These are phyloP conservation scores for Penicillium goetzii DNA, from an alignment of 495 filamentous ascomycete species.

Conservation along the genomic window DNA sequence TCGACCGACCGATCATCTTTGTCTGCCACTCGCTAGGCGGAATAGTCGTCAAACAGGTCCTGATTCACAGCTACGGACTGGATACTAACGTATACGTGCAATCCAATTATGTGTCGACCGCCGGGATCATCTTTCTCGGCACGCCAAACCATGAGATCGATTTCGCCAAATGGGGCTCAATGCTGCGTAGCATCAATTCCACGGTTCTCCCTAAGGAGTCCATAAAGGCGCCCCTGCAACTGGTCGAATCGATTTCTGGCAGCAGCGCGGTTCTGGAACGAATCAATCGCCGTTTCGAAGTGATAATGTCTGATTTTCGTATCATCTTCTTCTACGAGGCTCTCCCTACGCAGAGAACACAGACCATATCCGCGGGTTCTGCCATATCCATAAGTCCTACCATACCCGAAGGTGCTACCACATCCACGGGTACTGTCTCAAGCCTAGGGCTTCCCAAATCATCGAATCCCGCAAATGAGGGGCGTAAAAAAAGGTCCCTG, in stretches of 20 bases:
- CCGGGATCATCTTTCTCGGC: slow-evolving; percentile 83
- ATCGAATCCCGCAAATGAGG: neutral
- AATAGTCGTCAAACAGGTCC: slow-evolving; percentile 73
- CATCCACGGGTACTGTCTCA: neutral
- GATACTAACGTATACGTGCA: slow-evolving; percentile 69
- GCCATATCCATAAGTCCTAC: neutral
- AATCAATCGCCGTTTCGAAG: slow-evolving; percentile 75
- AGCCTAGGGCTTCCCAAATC: neutral
- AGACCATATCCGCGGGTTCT: neutral
- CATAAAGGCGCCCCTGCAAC: slow-evolving; percentile 67
- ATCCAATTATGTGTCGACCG: slow-evolving; percentile 80
- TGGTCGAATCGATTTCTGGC: slow-evolving; percentile 72
- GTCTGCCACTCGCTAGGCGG: slow-evolving; percentile 84
- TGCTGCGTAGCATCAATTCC: slow-evolving; percentile 72
- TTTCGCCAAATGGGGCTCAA: slow-evolving; percentile 72
- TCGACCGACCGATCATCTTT: slow-evolving; percentile 78
- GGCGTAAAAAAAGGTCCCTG: neutral
- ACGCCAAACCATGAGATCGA: slow-evolving; percentile 84
- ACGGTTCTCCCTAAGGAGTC: slow-evolving; percentile 69
- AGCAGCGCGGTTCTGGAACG: slow-evolving; percentile 75
- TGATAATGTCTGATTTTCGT: slow-evolving; percentile 70
- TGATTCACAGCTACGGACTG: slow-evolving; percentile 60
- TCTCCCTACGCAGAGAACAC: slow-evolving; percentile 55
- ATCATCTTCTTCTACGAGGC: slow-evolving; percentile 75
- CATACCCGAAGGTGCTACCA: too few relatives aligned